Evolutionary conservation across 1,284 basidiomycete genomes (phyloP), one percentile per base, ranked within the genome.

Genomic region (Gastroboletus turbinatus): DNA sequence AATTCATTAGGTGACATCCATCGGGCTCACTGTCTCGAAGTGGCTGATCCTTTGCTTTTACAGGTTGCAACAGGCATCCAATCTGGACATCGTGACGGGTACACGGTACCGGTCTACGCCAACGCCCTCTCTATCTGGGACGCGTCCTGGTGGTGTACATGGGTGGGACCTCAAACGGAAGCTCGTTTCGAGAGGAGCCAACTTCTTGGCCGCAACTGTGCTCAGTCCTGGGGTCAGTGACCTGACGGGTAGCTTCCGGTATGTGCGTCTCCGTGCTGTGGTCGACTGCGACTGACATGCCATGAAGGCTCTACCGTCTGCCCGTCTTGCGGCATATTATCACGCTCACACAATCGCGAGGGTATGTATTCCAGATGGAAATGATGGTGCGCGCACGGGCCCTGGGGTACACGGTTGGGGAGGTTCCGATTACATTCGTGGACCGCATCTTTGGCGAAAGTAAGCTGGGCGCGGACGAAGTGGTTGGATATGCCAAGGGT

Each of bases 301-400:
- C 30, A 23, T 53, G 8, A 61, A 93, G 92, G 57, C 74, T 96
- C 21, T 96, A 96, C 72, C 85, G 90, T 44, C 73, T 85, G 16
- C 79, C 81, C 1, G 92, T 92, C 6, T 78, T 96, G 56, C 82
- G 82, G 50, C 85, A 90, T 63, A 89, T 96, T 65, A 96, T 96
- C 65, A 81, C 85, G 6, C 79, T 88, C 61, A 93, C 90, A 9
- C 83, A 88, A 59, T 93, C 90, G 17, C 90, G 91, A 62, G 94
- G 94, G 3, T 96, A 96, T 67, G 94, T 96, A 16, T 96, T 96
- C 78, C 94, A 96, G 77, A 96, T 96, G 94, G 94, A 96, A 73
- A 96, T 96, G 84, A 94, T 96, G 81, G 94, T 94, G 27, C 84
- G 94, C 5, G 94, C 94, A 2, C 81, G 87, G 46, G 83, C 89